Conservation (phyloP, 805 yeast genomes). For the Myxozyma neglecta region DNA sequence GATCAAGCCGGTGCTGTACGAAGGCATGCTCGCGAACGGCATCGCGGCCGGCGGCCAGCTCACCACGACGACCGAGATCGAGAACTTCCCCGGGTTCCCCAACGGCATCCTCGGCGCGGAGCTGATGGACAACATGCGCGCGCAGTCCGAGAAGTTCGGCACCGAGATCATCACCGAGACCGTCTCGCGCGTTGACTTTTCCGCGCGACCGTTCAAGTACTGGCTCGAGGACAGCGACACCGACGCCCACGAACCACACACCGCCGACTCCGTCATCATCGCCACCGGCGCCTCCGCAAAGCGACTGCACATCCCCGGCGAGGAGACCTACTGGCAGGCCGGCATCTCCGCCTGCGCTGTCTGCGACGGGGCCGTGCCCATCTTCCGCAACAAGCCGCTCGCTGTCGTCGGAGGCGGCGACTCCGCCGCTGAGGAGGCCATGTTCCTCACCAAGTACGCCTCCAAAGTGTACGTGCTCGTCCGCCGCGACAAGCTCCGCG, state of each 20-base stretch:
- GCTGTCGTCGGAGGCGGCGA: constrained; percentile 99
- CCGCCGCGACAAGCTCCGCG: constrained; percentile 92
- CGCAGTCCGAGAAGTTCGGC: constrained; percentile 84
- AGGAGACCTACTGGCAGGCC: constrained; percentile 97
- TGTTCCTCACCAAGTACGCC: constrained; percentile 94
- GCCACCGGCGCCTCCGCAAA: constrained; percentile 99
- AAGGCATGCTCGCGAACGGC: constrained; percentile 78
- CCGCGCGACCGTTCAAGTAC: constrained; percentile 86
- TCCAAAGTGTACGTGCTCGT: constrained; percentile 92
- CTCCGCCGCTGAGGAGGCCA: constrained; percentile 99
- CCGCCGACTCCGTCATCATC: constrained; percentile 87
- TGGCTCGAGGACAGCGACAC: constrained; percentile 97
- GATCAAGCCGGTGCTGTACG: constrained; percentile 87
- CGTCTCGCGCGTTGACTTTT: constrained; percentile 84
- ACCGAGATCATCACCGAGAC: constrained; percentile 95
- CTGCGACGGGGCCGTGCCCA: constrained; percentile 99
- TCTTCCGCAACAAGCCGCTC: constrained; percentile 94
- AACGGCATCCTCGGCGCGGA: constrained; percentile 82
- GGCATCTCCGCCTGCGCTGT: constrained; percentile 99
- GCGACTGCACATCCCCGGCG: constrained; percentile 92
- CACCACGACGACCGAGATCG: constrained; percentile 97
- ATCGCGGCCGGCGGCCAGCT: constrained; percentile 99
- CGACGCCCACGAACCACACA: constrained; percentile 64
- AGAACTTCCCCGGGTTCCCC: constrained; percentile 99
- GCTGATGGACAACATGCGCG: constrained; percentile 92